Percentiles rank a stretch among this genome's conserved stretches.
Conservation (phyloP, 2,329 filamentous ascomycete species). For the Xylariales sp. region DNA sequence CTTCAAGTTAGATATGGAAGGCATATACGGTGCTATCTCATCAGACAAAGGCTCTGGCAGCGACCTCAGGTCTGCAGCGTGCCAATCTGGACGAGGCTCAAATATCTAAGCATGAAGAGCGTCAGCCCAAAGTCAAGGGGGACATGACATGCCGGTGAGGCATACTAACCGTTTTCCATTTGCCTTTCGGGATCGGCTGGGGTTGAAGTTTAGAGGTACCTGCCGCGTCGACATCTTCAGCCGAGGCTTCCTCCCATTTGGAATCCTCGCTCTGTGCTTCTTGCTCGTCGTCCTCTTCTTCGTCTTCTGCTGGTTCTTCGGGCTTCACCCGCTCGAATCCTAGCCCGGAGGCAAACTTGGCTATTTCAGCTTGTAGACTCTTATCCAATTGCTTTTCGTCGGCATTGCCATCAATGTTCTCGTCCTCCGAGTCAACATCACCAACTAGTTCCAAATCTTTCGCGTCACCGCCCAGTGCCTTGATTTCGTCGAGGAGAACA, state of each 20-base stretch:
- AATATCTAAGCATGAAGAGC: slow-evolving; percentile 38
- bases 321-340: slow-evolving; percentile 40
- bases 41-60: slow-evolving; percentile 42
- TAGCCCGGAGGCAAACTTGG: slow-evolving; percentile 46
- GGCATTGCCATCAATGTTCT: slow-evolving; percentile 30
- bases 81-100: slow-evolving; percentile 55
- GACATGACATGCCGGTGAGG: slow-evolving; percentile 14
- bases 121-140: slow-evolving; percentile 6
- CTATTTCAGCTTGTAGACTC: slow-evolving; percentile 44
- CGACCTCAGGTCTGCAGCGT: slow-evolving; percentile 38
- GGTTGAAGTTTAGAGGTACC: slow-evolving; percentile 26
- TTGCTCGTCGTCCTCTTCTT: slow-evolving; percentile 31
- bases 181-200: slow-evolving; percentile 24
- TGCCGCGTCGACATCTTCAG: slow-evolving; percentile 23
- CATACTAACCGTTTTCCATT: slow-evolving; percentile 40
- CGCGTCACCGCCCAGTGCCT: slow-evolving; percentile 61
- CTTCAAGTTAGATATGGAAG: slow-evolving; percentile 50
- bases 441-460: slow-evolving; percentile 58
- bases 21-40: slow-evolving; percentile 36
- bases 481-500: slow-evolving; percentile 57
- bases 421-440: slow-evolving; percentile 47
- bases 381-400: slow-evolving; percentile 36
- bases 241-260: slow-evolving; percentile 27
- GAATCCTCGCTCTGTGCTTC: slow-evolving; percentile 26
- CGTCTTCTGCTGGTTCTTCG: slow-evolving; percentile 33